Evolutionary conservation across 2,329 filamentous ascomycete species (phyloP).

Genomic region (Neocucurbitaria cava): DNA sequence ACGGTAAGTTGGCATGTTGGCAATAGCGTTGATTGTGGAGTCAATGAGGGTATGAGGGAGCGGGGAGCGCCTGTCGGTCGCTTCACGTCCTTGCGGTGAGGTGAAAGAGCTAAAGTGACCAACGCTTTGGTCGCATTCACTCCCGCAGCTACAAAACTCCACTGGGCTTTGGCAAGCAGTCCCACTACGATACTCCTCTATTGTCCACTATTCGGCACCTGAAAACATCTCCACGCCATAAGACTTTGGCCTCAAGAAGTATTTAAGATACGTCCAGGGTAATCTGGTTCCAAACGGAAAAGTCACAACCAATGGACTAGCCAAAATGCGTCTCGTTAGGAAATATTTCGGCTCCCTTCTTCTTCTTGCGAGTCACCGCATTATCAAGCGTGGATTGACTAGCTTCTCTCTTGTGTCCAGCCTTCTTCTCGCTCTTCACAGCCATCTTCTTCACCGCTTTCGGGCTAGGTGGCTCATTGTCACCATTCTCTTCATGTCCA

Average conservation of each 20-base stretch:
- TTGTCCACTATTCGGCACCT: too few species aligned
- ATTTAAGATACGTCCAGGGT: too few species aligned
- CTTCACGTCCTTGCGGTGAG: not conserved
- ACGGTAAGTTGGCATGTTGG: constrained; percentile 41
- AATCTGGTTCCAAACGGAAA: not conserved
- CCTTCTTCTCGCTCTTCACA: constrained; percentile 66
- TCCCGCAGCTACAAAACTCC: too few species aligned
- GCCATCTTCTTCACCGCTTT: constrained; percentile 43
- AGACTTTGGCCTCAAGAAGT: too few species aligned
- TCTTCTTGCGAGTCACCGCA: constrained; percentile 42
- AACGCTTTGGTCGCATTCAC: too few species aligned
- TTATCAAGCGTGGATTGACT: constrained; percentile 54
- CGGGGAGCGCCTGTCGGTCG: not conserved
- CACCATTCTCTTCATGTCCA: constrained; percentile 18
- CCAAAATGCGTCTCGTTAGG: constrained; percentile 23
- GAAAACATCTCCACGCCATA: too few species aligned
- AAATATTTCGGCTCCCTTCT: constrained; percentile 26
- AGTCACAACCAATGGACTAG: not conserved
- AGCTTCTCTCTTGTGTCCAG: constrained; percentile 65
- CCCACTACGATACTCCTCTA: too few species aligned
- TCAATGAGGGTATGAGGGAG: not conserved
- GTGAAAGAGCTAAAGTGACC: not conserved
- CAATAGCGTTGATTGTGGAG: not conserved
- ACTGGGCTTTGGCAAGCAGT: too few species aligned
- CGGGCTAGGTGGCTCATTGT: constrained; percentile 9